A percentile compares a stretch with the other conserved stretches of the same genome.
phyloP scores from a whole-genome alignment of 129 eudicot genomes.

The Scalesia atractyloides region DNA sequence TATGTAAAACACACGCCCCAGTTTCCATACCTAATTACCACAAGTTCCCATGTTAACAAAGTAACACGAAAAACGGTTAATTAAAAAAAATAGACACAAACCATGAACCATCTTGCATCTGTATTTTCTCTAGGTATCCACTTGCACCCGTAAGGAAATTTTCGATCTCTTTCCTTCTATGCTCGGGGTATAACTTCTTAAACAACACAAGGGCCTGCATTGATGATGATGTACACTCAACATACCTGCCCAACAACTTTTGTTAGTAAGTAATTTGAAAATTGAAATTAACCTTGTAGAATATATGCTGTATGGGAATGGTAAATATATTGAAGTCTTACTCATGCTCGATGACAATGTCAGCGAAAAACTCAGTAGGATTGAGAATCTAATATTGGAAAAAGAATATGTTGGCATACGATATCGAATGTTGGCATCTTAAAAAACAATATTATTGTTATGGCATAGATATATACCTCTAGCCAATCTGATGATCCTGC shows the following conservation, averaged over 20 bases:
- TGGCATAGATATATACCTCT: constrained; percentile 51
- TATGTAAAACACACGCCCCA: constrained; percentile 93
- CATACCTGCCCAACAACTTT: constrained; percentile 51
- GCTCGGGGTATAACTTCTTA: constrained; percentile 66
- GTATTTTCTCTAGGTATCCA: constrained; percentile 60
- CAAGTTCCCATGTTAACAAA: not conserved
- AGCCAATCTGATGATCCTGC: constrained; percentile 74
- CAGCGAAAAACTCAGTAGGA: constrained; percentile 88
- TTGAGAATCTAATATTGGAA: constrained; percentile 63
- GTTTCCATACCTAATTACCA: constrained; percentile 68
- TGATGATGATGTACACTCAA: constrained; percentile 88
- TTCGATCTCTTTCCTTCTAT: constrained; percentile 69
- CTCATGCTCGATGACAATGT: constrained; percentile 87
- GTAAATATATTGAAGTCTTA: constrained; percentile 18
- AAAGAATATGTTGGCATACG: not conserved
- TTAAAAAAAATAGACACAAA: constrained; percentile 22
- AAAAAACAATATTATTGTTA: not conserved
- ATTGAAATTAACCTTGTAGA: not conserved
- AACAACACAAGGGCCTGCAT: constrained; percentile 77
- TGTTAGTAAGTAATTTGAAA: constrained; percentile 14
- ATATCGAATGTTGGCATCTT: not conserved
- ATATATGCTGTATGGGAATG: not conserved
- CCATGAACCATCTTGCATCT: constrained; percentile 94
- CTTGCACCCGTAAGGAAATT: constrained; percentile 49
- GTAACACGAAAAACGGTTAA: not conserved